These are phyloP conservation scores for Paraleonurus japonicus DNA, from an alignment of 257 asterid species.

Conservation along the genomic window DNA sequence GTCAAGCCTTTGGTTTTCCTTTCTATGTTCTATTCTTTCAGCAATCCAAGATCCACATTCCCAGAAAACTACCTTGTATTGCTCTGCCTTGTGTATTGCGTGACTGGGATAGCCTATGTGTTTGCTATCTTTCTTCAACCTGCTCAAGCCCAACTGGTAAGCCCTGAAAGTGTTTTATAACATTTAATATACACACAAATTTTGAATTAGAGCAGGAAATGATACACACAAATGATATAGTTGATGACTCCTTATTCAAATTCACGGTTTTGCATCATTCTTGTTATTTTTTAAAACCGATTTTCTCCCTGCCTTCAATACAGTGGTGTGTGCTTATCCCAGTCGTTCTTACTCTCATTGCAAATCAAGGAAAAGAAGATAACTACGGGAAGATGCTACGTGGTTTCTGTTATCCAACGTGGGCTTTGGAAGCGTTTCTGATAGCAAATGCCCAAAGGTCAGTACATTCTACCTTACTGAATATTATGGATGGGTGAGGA, in stretches of 20 bases:
- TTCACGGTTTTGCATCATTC: neutral
- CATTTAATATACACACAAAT: neutral
- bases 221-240: neutral
- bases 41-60: slow-evolving; percentile 87
- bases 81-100: slow-evolving; percentile 82
- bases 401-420: slow-evolving; percentile 75
- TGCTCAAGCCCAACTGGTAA: slow-evolving; percentile 92
- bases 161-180: neutral
- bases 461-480: slow-evolving; percentile 18
- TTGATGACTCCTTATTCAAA: neutral
- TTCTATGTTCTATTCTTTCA: slow-evolving; percentile 89
- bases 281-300: neutral
- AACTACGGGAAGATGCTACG: slow-evolving; percentile 43
- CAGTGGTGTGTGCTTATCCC: slow-evolving; percentile 99
- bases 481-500: neutral
- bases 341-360: slow-evolving; percentile 78
- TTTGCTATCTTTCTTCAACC: slow-evolving; percentile 80
- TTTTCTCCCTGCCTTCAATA: slow-evolving; percentile 17
- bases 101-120: slow-evolving; percentile 87
- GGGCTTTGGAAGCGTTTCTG: slow-evolving; percentile 93
- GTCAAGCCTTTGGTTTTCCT: slow-evolving; percentile 94
- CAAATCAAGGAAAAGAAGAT: slow-evolving; percentile 76
- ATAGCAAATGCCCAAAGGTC: slow-evolving; percentile 91
- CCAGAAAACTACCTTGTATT: slow-evolving; percentile 63
- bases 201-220: no score